phyloP scores from a whole-genome alignment of 495 filamentous ascomycete genomes.

The Filosporella fistucella region DNA sequence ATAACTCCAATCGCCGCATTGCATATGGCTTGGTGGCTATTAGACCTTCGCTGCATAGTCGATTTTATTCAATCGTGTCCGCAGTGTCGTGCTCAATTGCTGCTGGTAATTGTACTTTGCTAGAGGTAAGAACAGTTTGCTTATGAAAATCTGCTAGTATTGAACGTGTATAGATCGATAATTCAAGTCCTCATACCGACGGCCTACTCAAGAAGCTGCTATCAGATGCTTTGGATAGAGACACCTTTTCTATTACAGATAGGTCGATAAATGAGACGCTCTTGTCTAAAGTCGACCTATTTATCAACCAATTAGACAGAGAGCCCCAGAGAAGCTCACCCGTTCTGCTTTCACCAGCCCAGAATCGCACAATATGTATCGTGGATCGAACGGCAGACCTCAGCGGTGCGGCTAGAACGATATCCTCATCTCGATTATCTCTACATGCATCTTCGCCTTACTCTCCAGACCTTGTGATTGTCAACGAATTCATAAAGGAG shows the following conservation, averaged over 20 bases:
- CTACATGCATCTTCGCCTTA: conserved; percentile 9
- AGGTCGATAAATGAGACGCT: neutral
- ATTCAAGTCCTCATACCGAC: neutral
- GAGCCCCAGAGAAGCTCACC: too few relatives aligned
- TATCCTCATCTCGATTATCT: neutral
- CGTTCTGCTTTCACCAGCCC: neutral
- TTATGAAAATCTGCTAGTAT: too few relatives aligned
- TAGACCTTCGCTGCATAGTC: conserved; percentile 3
- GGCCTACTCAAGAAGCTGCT: neutral
- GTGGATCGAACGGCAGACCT: conserved; percentile 15
- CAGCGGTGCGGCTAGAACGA: conserved; percentile 2
- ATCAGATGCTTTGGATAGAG: conserved; percentile 4
- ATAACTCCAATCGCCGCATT: conserved; percentile 7
- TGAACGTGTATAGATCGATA: too few relatives aligned
- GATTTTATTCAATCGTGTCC: conserved; percentile 14
- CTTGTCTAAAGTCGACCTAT: neutral
- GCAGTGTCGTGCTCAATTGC: conserved; percentile 11
- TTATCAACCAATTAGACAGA: neutral
- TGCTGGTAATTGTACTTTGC: conserved; percentile 15
- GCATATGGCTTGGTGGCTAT: conserved; percentile 12
- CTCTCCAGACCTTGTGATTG: conserved; percentile 18
- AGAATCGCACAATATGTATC: conserved; percentile 7
- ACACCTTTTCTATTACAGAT: conserved; percentile 11
- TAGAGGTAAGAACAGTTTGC: conserved; percentile 15
- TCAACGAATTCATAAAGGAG: conserved; percentile 17